Conservation (phyloP, 768 basidiomycete species). For the Podaxis sp. region DNA sequence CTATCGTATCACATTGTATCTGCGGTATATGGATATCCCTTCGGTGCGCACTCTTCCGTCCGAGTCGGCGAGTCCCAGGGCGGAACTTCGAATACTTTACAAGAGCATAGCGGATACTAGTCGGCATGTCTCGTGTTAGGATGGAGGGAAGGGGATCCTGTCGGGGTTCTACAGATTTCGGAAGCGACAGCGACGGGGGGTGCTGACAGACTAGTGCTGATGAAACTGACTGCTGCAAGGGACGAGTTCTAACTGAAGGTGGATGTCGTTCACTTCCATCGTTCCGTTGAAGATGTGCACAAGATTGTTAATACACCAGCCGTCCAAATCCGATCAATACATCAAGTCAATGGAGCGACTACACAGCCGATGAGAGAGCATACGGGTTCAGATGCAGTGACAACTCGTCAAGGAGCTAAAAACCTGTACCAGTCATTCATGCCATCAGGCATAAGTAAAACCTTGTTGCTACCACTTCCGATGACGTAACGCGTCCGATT, state of each 20-base stretch:
- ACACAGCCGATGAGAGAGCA: background rate
- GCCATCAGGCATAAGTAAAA: no score
- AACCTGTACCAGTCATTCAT: no score
- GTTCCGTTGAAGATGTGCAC: conserved; percentile 3
- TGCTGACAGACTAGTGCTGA: conserved; percentile 43
- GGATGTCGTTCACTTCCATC: conserved; percentile 35
- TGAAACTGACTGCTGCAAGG: conserved; percentile 56
- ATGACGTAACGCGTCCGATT: no score
- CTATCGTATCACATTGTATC: conserved; percentile 30
- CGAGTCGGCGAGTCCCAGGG: conserved; percentile 37
- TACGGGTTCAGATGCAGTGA: no score
- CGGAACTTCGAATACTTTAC: conserved; percentile 29
- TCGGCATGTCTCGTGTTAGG: conserved; percentile 9
- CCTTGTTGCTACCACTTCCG: no score
- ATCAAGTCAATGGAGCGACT: background rate
- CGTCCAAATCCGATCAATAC: background rate
- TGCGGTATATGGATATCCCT: conserved; percentile 30
- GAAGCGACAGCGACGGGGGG: conserved; percentile 55
- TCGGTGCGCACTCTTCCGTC: conserved; percentile 28
- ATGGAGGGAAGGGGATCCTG: conserved; percentile 48
- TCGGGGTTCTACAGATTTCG: conserved; percentile 40
- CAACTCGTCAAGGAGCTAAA: no score
- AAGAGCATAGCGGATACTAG: background rate
- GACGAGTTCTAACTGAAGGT: conserved; percentile 32
- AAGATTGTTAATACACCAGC: background rate